Base-by-base conservation (phyloP, 257 asterid species). In the Mitragyna speciosa region DNA sequence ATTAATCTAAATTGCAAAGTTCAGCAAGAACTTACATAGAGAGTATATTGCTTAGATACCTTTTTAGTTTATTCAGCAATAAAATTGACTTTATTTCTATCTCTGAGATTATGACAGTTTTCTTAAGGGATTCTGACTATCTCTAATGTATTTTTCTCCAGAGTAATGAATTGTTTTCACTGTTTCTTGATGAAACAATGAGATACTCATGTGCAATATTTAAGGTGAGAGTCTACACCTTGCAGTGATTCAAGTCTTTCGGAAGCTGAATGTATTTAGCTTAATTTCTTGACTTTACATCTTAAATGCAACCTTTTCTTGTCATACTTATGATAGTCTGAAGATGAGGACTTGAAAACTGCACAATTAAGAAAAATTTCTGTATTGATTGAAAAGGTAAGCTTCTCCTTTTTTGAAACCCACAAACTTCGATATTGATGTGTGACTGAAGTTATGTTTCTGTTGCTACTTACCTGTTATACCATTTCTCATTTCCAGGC, bases 151-250 rank as follows among this genome's bases (percentile, higher is more conserved):
- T 36, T 36, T 36, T 36, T 36, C 41, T 36, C 64, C 97, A 96
- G 99, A 95, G 99, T 87, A 95, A 95, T 70, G 92, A 93, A 83
- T 90, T 93, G 33, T 95, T 95, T 51, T 76, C 88, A 20, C 81
- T 82, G 22, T 86, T 86, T 47, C 78, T 94, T 87, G 99, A 96
- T 45, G 90, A 92, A 47, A 90, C 99, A 75, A 94, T 96, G 99
- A 91, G 94, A 48, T 94, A 92, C 81, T 96, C 99, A 12, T 89
- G 94, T 78, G 97, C 97, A 1, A 86, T 91, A 83, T 94, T 90
- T 39, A 91, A 92, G 98, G 98, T 94, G 59, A 83, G 84, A 51
- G 26, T 74, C 82, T 5, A 31, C 22, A 16, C 24, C 45, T 70
- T 33, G 19, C 10, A 9, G 59, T 75, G 66, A 0, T 43, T 70